A percentile compares a stretch with the other conserved stretches of the same genome.
Evolutionary conservation across 2,329 filamentous ascomycete genomes (phyloP).

Genomic region (Pseudogymnoascus sp.): DNA sequence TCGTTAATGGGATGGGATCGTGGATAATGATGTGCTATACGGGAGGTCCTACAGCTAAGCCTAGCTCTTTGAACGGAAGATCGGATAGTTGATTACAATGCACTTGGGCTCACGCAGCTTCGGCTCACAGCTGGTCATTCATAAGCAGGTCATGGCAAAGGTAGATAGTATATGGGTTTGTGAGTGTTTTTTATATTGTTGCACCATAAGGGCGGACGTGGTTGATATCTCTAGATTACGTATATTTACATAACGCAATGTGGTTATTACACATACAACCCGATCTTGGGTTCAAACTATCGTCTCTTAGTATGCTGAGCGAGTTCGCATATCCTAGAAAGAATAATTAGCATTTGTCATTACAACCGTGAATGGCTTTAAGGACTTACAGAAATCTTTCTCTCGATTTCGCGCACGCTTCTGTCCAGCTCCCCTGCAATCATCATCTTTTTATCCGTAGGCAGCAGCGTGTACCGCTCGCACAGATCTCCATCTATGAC

Average conservation of each 20-base stretch:
- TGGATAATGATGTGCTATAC: not conserved
- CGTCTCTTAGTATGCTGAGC: conserved; percentile 41
- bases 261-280: conserved; percentile 6
- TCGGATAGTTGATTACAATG: no score
- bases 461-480: conserved; percentile 78
- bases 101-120: no score
- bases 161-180: not conserved
- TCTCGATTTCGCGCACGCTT: conserved; percentile 85
- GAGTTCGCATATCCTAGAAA: conserved; percentile 47
- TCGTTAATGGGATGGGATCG: not conserved
- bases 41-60: not conserved
- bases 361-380: not conserved
- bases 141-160: not conserved
- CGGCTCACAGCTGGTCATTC: not conserved
- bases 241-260: conserved; percentile 5
- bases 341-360: conserved; percentile 17
- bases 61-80: not conserved
- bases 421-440: conserved; percentile 91
- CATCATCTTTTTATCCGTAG: conserved; percentile 86
- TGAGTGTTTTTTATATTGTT: conserved; percentile 5
- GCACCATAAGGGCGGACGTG: not conserved
- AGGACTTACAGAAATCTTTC: conserved; percentile 69
- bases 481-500: conserved; percentile 96
- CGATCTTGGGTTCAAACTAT: not conserved
- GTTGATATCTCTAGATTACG: not conserved